These are phyloP conservation scores for Verbascum thapsus DNA, from an alignment of 257 asterid genomes.

Conservation along the genomic window DNA sequence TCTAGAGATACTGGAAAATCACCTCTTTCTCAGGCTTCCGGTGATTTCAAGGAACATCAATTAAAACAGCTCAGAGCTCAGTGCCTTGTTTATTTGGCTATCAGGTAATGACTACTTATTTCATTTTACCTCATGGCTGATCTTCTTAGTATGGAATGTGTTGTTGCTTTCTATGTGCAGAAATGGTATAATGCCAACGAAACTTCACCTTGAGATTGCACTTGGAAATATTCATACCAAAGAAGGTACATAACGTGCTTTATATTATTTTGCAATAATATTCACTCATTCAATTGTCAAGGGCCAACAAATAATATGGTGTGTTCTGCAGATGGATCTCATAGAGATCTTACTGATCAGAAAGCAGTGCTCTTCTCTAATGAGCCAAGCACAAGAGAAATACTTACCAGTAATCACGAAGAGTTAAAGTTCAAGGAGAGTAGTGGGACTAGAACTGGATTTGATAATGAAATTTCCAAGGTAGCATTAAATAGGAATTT, in stretches of 20 bases:
- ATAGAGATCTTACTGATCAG: constrained; percentile 69
- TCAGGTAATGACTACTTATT: constrained; percentile 53
- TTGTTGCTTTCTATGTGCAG: constrained; percentile 46
- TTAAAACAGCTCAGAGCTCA: constrained; percentile 98
- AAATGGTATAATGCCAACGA: constrained; percentile 89
- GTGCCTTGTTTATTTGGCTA: constrained; percentile 96
- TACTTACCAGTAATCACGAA: constrained; percentile 44
- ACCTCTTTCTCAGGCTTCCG: constrained; percentile 61
- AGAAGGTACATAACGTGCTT: constrained; percentile 65
- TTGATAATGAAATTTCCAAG: constrained; percentile 44
- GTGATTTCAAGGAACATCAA: constrained; percentile 85
- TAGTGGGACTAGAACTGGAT: constrained; percentile 54
- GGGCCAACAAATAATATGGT: constrained; percentile 31
- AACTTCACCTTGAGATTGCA: constrained; percentile 97
- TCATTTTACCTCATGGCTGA: constrained; percentile 8
- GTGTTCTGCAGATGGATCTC: constrained; percentile 66
- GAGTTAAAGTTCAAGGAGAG: constrained; percentile 51
- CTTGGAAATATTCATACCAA: constrained; percentile 75
- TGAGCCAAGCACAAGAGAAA: constrained; percentile 44
- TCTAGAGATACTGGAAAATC: constrained; percentile 85
- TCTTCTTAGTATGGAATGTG: constrained; percentile 15
- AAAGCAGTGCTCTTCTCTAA: too few species aligned
- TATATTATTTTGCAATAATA: constrained; percentile 19
- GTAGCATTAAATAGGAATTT: constrained; percentile 43
- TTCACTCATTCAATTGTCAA: constrained; percentile 21